phyloP scores from a whole-genome alignment of 805 yeast species.

The Candida mattraensis region DNA sequence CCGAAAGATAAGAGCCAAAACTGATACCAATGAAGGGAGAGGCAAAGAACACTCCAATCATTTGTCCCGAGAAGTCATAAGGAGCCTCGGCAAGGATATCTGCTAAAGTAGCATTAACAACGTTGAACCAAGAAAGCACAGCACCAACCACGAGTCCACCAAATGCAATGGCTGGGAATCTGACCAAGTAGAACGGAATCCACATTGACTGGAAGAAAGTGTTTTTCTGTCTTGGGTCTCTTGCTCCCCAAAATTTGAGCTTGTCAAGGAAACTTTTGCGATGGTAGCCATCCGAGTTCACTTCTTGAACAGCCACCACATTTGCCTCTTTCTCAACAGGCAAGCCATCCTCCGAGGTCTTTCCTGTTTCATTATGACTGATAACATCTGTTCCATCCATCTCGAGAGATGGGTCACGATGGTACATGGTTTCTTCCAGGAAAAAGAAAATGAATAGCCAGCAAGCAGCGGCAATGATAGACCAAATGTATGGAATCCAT shows the following conservation, averaged over 20 bases:
- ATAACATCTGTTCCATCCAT: slow-evolving; percentile 18
- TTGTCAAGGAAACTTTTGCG: slow-evolving; percentile 35
- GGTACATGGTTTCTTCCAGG: slow-evolving; percentile 63
- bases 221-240: slow-evolving; percentile 37
- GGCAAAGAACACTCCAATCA: slow-evolving; percentile 35
- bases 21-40: slow-evolving; percentile 35
- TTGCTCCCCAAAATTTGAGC: slow-evolving; percentile 33
- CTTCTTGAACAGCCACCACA: slow-evolving; percentile 9
- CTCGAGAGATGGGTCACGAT: slow-evolving; percentile 22
- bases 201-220: slow-evolving; percentile 35
- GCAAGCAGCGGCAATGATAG: slow-evolving; percentile 57
- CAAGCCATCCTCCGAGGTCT: not conserved
- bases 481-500: slow-evolving; percentile 35
- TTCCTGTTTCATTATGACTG: slow-evolving; percentile 1
- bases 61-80: slow-evolving; percentile 42
- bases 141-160: slow-evolving; percentile 45
- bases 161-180: slow-evolving; percentile 42
- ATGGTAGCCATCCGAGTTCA: slow-evolving; percentile 2
- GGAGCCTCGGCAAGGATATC: slow-evolving; percentile 35
- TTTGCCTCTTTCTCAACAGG: slow-evolving; percentile 14
- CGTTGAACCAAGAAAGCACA: slow-evolving; percentile 45
- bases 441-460: slow-evolving; percentile 52
- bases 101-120: slow-evolving; percentile 40
- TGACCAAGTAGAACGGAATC: slow-evolving; percentile 35
- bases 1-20: slow-evolving; percentile 38